Percentiles rank a stretch among this genome's conserved stretches.
Conservation (phyloP, 169 alveolate genomes). For the Hepatocystis sp. region DNA sequence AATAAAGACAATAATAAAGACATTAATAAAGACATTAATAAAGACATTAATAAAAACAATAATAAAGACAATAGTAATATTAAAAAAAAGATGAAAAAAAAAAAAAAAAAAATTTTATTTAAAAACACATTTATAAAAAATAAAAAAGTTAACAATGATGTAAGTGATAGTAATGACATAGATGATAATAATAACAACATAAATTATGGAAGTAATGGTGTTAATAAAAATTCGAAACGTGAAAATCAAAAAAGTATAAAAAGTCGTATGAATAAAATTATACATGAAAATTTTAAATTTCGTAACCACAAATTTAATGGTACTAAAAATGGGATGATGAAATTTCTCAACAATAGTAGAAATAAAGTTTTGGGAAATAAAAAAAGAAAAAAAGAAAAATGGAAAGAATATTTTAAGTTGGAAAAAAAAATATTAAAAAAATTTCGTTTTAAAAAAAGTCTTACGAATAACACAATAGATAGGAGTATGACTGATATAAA, state of each 20-base stretch:
- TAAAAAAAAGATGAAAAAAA: neutral
- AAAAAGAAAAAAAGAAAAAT: slow-evolving; percentile 15
- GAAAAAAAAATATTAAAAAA: slow-evolving; percentile 58
- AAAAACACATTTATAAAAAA: neutral
- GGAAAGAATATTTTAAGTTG: slow-evolving; percentile 36
- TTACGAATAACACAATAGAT: slow-evolving; percentile 29
- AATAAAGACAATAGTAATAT: neutral
- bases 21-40: neutral
- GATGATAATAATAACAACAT: neutral
- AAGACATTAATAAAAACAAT: neutral
- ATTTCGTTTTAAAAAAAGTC: slow-evolving; percentile 14
- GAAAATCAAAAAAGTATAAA: neutral
- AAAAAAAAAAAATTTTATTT: no score
- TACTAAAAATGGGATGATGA: neutral
- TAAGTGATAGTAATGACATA: neutral
- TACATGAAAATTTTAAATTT: no score
- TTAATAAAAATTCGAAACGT: no score
- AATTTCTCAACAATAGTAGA: neutral
- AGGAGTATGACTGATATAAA: slow-evolving; percentile 33
- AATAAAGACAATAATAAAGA: neutral
- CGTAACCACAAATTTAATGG: neutral
- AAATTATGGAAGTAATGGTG: neutral
- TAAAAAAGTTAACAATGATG: neutral
- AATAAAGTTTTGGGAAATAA: neutral
- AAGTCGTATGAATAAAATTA: neutral